phyloP scores from a whole-genome alignment of 805 yeast genomes.

The Wickerhamiella occidentalis region DNA sequence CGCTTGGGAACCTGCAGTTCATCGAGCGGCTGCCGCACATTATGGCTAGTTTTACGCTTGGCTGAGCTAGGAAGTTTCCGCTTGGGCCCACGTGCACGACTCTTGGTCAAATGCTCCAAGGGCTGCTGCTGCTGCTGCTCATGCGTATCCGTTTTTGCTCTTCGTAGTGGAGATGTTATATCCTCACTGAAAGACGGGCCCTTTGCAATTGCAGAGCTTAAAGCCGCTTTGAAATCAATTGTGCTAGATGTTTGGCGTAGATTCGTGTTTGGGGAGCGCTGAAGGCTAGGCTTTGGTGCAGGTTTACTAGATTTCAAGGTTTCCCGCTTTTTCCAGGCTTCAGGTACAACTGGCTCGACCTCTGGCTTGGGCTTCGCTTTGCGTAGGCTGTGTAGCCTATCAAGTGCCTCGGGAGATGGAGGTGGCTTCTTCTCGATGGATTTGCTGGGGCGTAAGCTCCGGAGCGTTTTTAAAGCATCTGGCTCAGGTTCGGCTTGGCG shows the following conservation, averaged over 20 bases:
- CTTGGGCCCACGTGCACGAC: conserved; percentile 6
- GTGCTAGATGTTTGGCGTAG: conserved; percentile 5
- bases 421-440: conserved; percentile 5
- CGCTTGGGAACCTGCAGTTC: conserved; percentile 1
- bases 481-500: not conserved
- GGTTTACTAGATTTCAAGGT: not conserved
- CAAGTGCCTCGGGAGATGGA: conserved; percentile 9
- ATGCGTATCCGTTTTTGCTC: not conserved
- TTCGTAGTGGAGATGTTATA: not conserved
- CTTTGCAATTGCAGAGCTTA: not conserved
- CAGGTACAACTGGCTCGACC: not conserved
- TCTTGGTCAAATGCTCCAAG: conserved; percentile 7
- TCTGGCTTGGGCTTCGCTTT: conserved; percentile 1
- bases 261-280: not conserved
- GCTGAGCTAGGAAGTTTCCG: conserved; percentile 1
- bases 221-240: not conserved
- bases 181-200: not conserved
- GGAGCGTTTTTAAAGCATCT: not conserved
- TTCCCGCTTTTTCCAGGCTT: not conserved
- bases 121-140: conserved; percentile 1
- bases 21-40: not conserved
- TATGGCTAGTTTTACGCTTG: not conserved
- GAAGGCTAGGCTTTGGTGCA: conserved; percentile 2
- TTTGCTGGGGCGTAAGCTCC: conserved; percentile 1
- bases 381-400: conserved; percentile 4